These are phyloP conservation scores for Daldinia caldariorum DNA, from an alignment of 495 filamentous ascomycete genomes.

Conservation along the genomic window DNA sequence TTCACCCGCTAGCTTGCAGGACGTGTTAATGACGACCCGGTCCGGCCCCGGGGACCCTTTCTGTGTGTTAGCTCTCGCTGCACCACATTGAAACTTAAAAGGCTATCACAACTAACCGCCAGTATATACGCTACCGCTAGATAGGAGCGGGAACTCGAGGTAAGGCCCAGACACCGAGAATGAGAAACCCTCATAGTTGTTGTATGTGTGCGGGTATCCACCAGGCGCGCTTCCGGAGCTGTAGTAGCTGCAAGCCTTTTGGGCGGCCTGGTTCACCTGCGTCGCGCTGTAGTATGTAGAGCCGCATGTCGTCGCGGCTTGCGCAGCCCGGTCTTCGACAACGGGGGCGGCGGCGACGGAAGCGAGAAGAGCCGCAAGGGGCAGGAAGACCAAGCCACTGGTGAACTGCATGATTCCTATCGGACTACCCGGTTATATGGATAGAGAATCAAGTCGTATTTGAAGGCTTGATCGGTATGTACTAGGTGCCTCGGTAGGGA, in stretches of 20 bases:
- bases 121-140: conserved; percentile 59
- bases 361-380: conserved; percentile 40
- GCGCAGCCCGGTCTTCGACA: conserved; percentile 39
- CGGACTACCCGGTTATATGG: not conserved
- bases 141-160: conserved; percentile 71
- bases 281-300: conserved; percentile 58
- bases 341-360: conserved; percentile 32
- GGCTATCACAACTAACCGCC: conserved; percentile 56
- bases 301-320: conserved; percentile 55
- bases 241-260: conserved; percentile 52
- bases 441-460: not conserved
- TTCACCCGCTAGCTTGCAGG: conserved; percentile 61
- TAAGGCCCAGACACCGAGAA: conserved; percentile 67
- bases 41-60: conserved; percentile 65
- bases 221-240: conserved; percentile 52
- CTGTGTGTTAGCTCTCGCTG: not conserved
- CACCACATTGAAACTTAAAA: not conserved
- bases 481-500: not conserved
- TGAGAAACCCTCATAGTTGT: conserved; percentile 73
- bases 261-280: conserved; percentile 48
- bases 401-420: conserved; percentile 35
- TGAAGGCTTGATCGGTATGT: not conserved
- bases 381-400: conserved; percentile 24
- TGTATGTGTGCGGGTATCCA: conserved; percentile 69
- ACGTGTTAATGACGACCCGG: conserved; percentile 67